A percentile compares a stretch with the other conserved stretches of the same genome.
Conservation (phyloP, 257 asterid genomes). For the Solanum sparsipilum region DNA sequence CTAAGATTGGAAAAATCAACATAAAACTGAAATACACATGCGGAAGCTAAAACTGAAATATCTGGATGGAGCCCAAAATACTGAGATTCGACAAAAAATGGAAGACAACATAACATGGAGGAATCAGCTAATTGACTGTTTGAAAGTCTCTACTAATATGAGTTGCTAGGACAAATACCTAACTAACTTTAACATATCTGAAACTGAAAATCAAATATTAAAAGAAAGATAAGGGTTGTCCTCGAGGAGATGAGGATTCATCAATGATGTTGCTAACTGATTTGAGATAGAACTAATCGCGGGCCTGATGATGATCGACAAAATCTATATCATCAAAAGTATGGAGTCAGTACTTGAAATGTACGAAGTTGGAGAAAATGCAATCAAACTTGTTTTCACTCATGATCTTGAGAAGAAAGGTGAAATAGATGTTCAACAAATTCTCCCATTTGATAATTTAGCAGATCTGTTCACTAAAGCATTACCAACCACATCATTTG, state of each 20-base stretch:
- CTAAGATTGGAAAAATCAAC: not conserved
- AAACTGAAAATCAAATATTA: too few relatives aligned
- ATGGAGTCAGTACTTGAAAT: not conserved
- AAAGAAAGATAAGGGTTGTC: not conserved
- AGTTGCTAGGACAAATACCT: not conserved
- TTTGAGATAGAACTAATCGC: not conserved
- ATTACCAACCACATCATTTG: too few relatives aligned
- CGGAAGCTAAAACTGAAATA: not conserved
- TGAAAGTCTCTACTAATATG: not conserved
- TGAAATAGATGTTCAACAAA: not conserved
- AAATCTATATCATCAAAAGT: not conserved
- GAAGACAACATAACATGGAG: not conserved
- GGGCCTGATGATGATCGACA: not conserved
- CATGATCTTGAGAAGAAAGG: not conserved
- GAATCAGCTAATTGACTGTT: not conserved
- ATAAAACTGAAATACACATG: not conserved
- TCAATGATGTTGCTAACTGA: not conserved
- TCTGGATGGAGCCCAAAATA: not conserved
- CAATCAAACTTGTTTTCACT: not conserved
- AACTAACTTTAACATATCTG: not conserved
- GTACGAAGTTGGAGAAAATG: not conserved
- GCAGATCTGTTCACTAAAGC: not conserved
- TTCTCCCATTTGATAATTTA: not conserved
- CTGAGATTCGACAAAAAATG: not conserved
- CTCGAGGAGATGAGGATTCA: not conserved